These are phyloP conservation scores for Saccharomycodes ludwigii DNA, from an alignment of 805 yeast genomes.

Conservation along the genomic window DNA sequence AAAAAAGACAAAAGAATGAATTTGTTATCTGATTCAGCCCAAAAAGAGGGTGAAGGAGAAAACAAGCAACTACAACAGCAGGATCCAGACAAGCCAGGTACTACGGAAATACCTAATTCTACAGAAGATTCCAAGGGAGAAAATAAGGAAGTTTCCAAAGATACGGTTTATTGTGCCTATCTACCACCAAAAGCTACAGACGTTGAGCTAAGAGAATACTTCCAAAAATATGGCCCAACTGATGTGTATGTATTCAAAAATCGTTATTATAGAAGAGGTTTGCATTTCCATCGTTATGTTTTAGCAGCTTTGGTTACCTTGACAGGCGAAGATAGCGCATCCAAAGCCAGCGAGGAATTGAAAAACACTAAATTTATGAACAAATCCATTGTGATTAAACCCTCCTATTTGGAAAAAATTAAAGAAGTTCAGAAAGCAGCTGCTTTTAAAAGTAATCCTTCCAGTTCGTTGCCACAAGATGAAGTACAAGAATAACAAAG, in stretches of 20 bases:
- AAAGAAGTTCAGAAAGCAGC: conserved; percentile 32
- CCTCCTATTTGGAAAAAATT: conserved; percentile 31
- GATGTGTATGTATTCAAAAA: conserved; percentile 36
- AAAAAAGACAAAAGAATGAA: conserved; percentile 3
- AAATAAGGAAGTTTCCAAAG: conserved; percentile 22
- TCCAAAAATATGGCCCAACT: conserved; percentile 32
- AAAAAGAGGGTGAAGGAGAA: not conserved
- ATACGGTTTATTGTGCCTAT: conserved; percentile 34
- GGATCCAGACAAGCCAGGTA: not conserved
- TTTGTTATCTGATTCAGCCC: not conserved
- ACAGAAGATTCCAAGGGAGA: too few species aligned
- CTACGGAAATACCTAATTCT: not conserved
- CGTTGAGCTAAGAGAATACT: conserved; percentile 31
- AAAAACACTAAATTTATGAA: conserved; percentile 27
- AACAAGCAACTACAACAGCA: not conserved
- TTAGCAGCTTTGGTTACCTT: conserved; percentile 42
- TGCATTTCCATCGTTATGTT: conserved; percentile 23
- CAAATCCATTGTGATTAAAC: conserved; percentile 23
- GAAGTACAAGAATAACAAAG: not conserved
- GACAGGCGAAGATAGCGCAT: conserved; percentile 26
- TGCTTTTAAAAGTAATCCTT: too few species aligned
- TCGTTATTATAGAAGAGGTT: conserved; percentile 16
- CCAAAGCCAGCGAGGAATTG: conserved; percentile 16
- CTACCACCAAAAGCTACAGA: conserved; percentile 31
- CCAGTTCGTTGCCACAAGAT: not conserved